A percentile compares a stretch with the other conserved stretches of the same genome.
phyloP scores from a whole-genome alignment of 768 basidiomycete species.

The Flagelloscypha sp. region DNA sequence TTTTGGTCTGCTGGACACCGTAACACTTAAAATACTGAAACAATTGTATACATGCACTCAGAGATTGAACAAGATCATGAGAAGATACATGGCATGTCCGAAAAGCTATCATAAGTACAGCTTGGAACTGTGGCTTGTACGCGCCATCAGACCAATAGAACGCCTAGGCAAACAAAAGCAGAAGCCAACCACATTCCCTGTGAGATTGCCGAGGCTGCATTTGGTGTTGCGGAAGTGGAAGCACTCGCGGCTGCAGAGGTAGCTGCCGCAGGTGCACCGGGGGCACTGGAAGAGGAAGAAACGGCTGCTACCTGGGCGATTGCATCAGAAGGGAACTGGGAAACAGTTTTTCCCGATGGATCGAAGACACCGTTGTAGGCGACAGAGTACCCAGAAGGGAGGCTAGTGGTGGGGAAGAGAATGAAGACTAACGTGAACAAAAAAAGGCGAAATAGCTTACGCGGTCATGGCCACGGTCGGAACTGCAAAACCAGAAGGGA shows the following conservation, averaged over 20 bases:
- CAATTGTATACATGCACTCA: too few species aligned
- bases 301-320: not conserved
- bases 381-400: constrained; percentile 1
- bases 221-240: not conserved
- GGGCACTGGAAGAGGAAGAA: not conserved
- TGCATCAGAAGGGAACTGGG: not conserved
- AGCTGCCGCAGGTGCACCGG: constrained; percentile 1
- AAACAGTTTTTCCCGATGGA: constrained; percentile 1
- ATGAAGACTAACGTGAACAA: not conserved
- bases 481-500: constrained; percentile 2
- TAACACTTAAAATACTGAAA: too few species aligned
- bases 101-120: too few species aligned
- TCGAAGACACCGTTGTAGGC: constrained; percentile 1
- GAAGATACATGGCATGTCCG: too few species aligned
- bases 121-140: too few species aligned
- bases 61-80: too few species aligned
- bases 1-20: too few species aligned
- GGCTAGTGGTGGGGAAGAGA: constrained; percentile 1
- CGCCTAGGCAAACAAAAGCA: too few species aligned
- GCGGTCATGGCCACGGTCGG: constrained; percentile 1
- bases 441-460: not conserved
- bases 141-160: too few species aligned
- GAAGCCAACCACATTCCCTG: too few species aligned
- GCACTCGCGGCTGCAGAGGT: not conserved
- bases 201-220: too few species aligned